phyloP scores from a whole-genome alignment of 257 asterid genomes.

The Solanum microdontum region DNA sequence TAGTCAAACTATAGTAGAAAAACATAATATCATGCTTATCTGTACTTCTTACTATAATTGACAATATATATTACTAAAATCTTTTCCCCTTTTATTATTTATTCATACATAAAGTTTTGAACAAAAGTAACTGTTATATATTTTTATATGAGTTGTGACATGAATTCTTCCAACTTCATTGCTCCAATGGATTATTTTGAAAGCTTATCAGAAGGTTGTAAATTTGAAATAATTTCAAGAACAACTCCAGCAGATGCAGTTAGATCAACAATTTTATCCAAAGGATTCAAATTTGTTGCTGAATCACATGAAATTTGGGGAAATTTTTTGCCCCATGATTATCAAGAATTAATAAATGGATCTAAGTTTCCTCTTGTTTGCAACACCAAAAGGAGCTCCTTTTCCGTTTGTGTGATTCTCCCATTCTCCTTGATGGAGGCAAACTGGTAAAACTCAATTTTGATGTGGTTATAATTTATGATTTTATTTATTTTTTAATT shows the following conservation, averaged over 20 bases:
- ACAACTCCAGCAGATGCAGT: not conserved
- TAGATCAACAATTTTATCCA: not conserved
- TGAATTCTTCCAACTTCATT: not conserved
- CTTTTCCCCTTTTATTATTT: not conserved
- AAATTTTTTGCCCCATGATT: not conserved
- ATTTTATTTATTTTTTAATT: not conserved
- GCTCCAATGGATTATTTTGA: not conserved
- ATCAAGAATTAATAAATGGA: not conserved
- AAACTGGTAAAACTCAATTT: too few relatives aligned
- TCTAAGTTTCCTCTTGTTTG: not conserved
- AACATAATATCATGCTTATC: not conserved
- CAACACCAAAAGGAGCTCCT: not conserved
- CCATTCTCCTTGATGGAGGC: not conserved
- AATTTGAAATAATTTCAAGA: not conserved
- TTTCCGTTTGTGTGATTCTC: not conserved
- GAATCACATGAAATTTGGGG: conserved; percentile 24
- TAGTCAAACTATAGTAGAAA: not conserved
- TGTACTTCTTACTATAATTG: not conserved
- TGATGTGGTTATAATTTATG: not conserved
- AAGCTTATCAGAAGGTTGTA: not conserved
- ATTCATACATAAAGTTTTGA: not conserved
- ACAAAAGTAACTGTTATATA: not conserved
- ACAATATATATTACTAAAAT: not conserved
- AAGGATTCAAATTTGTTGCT: conserved; percentile 5
- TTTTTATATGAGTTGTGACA: not conserved